phyloP scores from a whole-genome alignment of 176 grass and related monocot genomes.

The Oryza officinalis region DNA sequence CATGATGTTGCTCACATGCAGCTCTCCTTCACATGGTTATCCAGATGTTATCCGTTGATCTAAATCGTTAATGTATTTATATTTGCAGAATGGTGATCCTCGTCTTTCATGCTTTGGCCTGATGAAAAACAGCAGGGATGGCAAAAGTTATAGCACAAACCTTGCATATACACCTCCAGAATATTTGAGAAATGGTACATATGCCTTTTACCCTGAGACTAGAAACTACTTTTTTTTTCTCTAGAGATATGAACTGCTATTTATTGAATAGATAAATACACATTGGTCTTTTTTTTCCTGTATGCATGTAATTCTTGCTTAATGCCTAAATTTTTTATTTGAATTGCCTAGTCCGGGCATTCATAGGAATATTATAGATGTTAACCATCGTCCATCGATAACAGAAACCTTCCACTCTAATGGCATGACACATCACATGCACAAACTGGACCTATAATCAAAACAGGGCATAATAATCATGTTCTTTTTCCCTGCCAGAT shows the following conservation, averaged over 20 bases:
- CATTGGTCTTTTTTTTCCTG: slow-evolving; percentile 12
- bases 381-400: not conserved
- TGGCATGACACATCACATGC: not conserved
- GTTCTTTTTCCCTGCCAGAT: not conserved
- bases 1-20: not conserved
- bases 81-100: slow-evolving; percentile 85
- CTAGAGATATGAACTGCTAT: not conserved
- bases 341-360: slow-evolving; percentile 4
- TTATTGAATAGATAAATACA: not conserved
- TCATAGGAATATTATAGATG: slow-evolving; percentile 22
- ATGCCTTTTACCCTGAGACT: not conserved
- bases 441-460: not conserved
- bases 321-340: not conserved
- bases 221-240: not conserved
- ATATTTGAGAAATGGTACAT: slow-evolving; percentile 96
- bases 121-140: slow-evolving; percentile 98
- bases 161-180: slow-evolving; percentile 97
- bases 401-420: not conserved
- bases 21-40: not conserved
- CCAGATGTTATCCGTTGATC: not conserved
- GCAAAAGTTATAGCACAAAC: slow-evolving; percentile 99
- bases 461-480: not conserved
- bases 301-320: not conserved
- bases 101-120: slow-evolving; percentile 93
- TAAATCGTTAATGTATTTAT: slow-evolving; percentile 25